A percentile compares a stretch with the other conserved stretches of the same genome.
Evolutionary conservation across 306 rosid species (phyloP).

Genomic region (Gastrolobium bilobum): DNA sequence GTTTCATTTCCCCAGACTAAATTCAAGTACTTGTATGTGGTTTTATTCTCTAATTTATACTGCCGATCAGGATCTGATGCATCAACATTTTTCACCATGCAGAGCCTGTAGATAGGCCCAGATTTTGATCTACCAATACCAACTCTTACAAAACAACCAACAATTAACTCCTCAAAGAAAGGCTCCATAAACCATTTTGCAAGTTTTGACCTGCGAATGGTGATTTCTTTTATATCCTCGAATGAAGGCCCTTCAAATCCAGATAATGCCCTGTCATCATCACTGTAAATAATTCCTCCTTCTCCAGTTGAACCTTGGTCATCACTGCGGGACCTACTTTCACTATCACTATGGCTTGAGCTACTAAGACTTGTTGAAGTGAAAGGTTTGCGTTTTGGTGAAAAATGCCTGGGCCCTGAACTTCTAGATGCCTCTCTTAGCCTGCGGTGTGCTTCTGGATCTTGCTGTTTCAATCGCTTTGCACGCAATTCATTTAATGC

Average conservation of each 20-base stretch:
- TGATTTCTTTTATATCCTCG: constrained; percentile 85
- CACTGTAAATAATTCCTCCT: constrained; percentile 82
- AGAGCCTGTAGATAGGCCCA: constrained; percentile 86
- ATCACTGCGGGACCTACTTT: constrained; percentile 76
- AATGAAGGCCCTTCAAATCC: constrained; percentile 71
- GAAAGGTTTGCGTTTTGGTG: constrained; percentile 67
- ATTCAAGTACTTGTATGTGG: constrained; percentile 85
- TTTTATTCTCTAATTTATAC: constrained; percentile 82
- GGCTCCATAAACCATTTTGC: constrained; percentile 96
- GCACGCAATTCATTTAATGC: constrained; percentile 94
- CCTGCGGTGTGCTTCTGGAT: constrained; percentile 75
- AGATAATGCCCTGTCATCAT: constrained; percentile 71
- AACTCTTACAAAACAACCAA: constrained; percentile 96
- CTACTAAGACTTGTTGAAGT: constrained; percentile 70
- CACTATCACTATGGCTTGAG: constrained; percentile 90
- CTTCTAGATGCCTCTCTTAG: constrained; percentile 69
- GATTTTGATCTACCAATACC: constrained; percentile 92
- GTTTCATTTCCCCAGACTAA: constrained; percentile 92
- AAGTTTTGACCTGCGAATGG: constrained; percentile 85
- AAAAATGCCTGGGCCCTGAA: constrained; percentile 57
- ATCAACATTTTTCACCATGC: constrained; percentile 91
- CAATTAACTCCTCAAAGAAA: constrained; percentile 93
- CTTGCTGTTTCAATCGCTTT: constrained; percentile 90
- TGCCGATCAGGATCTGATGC: constrained; percentile 79
- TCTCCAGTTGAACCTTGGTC: constrained; percentile 78